phyloP scores from a whole-genome alignment of 2,329 filamentous ascomycete genomes.

The Cryphonectria naterciae region DNA sequence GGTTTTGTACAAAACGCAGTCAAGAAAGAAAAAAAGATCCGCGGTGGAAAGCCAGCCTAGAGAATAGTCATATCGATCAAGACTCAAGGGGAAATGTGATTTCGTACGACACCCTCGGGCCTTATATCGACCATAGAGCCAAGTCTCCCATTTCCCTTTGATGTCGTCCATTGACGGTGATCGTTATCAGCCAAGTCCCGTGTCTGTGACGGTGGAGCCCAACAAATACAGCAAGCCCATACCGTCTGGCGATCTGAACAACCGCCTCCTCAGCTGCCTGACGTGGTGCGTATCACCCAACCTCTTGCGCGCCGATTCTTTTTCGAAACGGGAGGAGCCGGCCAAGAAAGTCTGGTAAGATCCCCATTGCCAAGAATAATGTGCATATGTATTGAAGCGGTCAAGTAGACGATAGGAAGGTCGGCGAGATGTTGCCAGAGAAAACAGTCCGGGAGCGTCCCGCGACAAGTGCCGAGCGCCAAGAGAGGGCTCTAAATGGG shows the following conservation, averaged over 20 bases:
- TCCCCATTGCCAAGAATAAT: conserved; percentile 11
- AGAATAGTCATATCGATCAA: neutral
- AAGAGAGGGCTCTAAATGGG: neutral
- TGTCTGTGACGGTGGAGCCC: conserved; percentile 18
- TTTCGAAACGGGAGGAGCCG: conserved; percentile 16
- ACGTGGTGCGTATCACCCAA: conserved; percentile 9
- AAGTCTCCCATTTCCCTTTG: neutral
- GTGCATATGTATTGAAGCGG: conserved; percentile 9
- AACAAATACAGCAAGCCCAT: conserved; percentile 11
- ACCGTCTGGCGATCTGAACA: conserved; percentile 15
- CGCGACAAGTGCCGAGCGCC: conserved; percentile 1
- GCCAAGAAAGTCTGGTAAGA: conserved; percentile 22
- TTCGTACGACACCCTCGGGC: neutral
- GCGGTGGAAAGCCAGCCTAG: neutral
- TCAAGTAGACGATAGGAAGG: conserved; percentile 3
- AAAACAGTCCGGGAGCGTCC: neutral
- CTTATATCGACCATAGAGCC: neutral
- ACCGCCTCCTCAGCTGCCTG: conserved; percentile 17
- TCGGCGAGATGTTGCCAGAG: neutral
- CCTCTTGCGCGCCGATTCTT: conserved; percentile 17
- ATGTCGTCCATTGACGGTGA: conserved; percentile 18
- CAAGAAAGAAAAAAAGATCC: neutral
- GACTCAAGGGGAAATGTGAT: neutral
- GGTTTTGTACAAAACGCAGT: neutral
- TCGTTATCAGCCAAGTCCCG: conserved; percentile 26